phyloP scores from a whole-genome alignment of 208 protist species.

The Crithidia brevicula region DNA sequence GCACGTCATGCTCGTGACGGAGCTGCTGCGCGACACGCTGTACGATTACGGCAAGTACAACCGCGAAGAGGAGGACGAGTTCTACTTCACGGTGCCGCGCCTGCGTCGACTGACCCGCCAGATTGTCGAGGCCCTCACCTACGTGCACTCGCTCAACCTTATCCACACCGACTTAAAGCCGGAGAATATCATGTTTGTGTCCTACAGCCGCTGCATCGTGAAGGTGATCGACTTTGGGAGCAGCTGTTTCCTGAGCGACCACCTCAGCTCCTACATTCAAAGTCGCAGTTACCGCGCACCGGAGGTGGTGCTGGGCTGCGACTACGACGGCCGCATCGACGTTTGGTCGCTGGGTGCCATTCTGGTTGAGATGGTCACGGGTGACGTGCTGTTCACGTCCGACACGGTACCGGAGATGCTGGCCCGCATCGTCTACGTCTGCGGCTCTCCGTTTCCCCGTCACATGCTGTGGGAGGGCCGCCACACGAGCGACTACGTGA shows the following conservation, averaged over 20 bases:
- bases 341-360: conserved; percentile 96
- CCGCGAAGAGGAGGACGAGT: conserved; percentile 86
- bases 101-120: conserved; percentile 90
- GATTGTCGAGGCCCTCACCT: conserved; percentile 85
- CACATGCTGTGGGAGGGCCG: conserved; percentile 88
- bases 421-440: conserved; percentile 90
- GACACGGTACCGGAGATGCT: conserved; percentile 95
- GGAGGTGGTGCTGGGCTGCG: conserved; percentile 93
- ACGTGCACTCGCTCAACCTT: conserved; percentile 94
- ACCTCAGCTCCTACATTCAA: conserved; percentile 95
- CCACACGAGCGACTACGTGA: conserved; percentile 90
- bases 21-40: conserved; percentile 95
- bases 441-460: conserved; percentile 85
- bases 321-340: conserved; percentile 96
- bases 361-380: conserved; percentile 93
- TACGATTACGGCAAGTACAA: conserved; percentile 98
- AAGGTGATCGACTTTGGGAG: conserved; percentile 98
- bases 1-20: conserved; percentile 96
- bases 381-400: conserved; percentile 95
- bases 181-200: conserved; percentile 97
- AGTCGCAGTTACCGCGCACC: conserved; percentile 95
- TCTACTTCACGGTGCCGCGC: conserved; percentile 94
- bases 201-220: conserved; percentile 92
- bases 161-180: conserved; percentile 97
- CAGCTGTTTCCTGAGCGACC: conserved; percentile 95